Conservation (phyloP, 2,329 filamentous ascomycete genomes). For the Cercospora sp. region DNA sequence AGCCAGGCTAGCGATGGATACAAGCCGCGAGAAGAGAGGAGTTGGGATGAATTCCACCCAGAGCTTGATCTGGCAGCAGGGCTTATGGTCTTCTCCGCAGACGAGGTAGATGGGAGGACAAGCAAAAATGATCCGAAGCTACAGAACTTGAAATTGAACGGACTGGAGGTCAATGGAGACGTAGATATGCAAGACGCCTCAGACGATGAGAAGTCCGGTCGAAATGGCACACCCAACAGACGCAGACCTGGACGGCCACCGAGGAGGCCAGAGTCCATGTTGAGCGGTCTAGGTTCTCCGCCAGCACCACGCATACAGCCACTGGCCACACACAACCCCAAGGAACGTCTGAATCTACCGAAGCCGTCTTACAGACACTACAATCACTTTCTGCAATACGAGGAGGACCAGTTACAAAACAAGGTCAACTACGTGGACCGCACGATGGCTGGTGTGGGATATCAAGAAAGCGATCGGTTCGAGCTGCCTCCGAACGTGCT, state of each 20-base stretch:
- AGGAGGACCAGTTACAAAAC: conserved; percentile 81
- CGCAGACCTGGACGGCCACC: conserved; percentile 65
- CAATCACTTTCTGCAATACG: conserved; percentile 77
- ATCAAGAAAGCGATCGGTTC: conserved; percentile 91
- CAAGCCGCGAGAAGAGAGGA: conserved; percentile 92
- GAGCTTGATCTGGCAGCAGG: conserved; percentile 85
- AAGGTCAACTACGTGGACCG: conserved; percentile 86
- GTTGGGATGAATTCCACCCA: conserved; percentile 97
- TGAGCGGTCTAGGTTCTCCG: conserved; percentile 60
- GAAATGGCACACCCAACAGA: conserved; percentile 41
- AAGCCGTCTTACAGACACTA: conserved; percentile 72
- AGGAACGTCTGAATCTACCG: conserved; percentile 76
- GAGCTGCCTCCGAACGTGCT: conserved; percentile 72
- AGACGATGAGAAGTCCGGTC: conserved; percentile 1
- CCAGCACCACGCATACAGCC: conserved; percentile 68
- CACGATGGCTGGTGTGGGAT: conserved; percentile 92
- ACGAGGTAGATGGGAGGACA: conserved; percentile 76
- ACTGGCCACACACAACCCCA: conserved; percentile 75
- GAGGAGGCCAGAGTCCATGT: conserved; percentile 62
- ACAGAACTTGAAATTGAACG: conserved; percentile 29
- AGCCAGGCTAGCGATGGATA: conserved; percentile 93
- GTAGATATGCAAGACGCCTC: conserved; percentile 31
- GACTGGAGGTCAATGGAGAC: conserved; percentile 31
- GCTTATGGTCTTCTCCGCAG: conserved; percentile 75
- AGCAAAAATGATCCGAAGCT: conserved; percentile 47